A percentile compares a stretch with the other conserved stretches of the same genome.
Evolutionary conservation across 1,284 basidiomycete species (phyloP).

Genomic region (Peniophora sp.): DNA sequence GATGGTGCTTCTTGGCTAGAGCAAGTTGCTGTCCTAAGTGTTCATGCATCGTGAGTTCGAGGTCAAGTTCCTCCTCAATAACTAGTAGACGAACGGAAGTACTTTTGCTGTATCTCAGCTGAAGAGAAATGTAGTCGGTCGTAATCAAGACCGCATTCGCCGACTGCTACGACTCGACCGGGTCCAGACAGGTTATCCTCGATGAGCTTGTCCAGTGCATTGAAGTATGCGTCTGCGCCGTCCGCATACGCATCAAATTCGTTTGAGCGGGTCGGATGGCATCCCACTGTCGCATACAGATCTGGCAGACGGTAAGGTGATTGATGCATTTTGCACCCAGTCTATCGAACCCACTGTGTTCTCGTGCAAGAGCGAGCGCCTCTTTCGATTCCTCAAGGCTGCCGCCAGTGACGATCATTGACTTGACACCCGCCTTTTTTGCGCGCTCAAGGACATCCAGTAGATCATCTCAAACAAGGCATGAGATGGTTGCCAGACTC

Average conservation of each 20-base stretch:
- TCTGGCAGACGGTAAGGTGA: conserved; percentile 25
- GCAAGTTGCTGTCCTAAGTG: conserved; percentile 47
- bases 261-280: conserved; percentile 78
- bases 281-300: conserved; percentile 75
- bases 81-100: conserved; percentile 47
- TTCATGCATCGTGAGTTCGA: neutral
- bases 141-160: conserved; percentile 88
- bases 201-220: conserved; percentile 53
- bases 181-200: conserved; percentile 42
- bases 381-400: conserved; percentile 60
- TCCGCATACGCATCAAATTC: conserved; percentile 63
- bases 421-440: conserved; percentile 55
- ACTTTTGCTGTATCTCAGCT: conserved; percentile 53
- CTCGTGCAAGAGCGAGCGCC: conserved; percentile 55
- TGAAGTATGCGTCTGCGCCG: conserved; percentile 61
- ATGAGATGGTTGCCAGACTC: neutral
- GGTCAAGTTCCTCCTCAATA: neutral
- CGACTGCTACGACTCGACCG: conserved; percentile 68
- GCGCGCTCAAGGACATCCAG: conserved; percentile 55
- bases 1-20: conserved; percentile 63
- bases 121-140: conserved; percentile 73
- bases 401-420: conserved; percentile 81
- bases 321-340: neutral
- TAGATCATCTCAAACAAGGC: conserved; percentile 57
- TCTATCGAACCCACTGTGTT: conserved; percentile 35